Conservation (phyloP, 2,329 filamentous ascomycete species). For the Fusarium sp. region DNA sequence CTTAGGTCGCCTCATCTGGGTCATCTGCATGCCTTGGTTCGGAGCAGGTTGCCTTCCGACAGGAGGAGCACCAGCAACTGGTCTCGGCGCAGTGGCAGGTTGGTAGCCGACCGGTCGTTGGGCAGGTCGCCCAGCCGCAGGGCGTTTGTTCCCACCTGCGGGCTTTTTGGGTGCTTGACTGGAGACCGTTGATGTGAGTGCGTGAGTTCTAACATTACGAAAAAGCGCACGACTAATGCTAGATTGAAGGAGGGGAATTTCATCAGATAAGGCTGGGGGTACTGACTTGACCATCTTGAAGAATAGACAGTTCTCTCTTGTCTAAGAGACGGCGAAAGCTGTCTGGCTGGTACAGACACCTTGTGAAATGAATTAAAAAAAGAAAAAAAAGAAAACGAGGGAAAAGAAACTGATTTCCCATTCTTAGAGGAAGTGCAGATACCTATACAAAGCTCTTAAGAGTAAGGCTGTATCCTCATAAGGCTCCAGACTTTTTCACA, state of each 20-base stretch:
- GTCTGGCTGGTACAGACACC: no score
- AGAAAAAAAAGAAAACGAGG: neutral
- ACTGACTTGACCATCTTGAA: conserved; percentile 16
- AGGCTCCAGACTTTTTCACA: neutral
- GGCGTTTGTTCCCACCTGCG: neutral
- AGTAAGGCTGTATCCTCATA: neutral
- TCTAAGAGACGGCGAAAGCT: rapidly evolving
- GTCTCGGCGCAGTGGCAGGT: conserved; percentile 13
- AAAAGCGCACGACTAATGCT: neutral
- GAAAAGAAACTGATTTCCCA: rapidly evolving
- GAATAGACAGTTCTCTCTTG: rapidly evolving
- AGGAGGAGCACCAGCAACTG: conserved; percentile 1
- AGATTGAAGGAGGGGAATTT: neutral
- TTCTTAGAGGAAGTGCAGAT: neutral
- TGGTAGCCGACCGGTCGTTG: conserved; percentile 16
- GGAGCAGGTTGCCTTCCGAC: conserved; percentile 25
- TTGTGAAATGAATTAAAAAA: no score
- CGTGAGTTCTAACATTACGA: neutral
- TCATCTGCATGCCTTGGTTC: conserved; percentile 29
- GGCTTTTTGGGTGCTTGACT: conserved; percentile 12
- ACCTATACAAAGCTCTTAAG: conserved; percentile 1
- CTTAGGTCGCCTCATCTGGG: conserved; percentile 16
- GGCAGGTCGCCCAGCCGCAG: neutral
- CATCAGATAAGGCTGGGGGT: neutral
- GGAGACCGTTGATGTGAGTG: neutral